Conservation (phyloP, 2,329 filamentous ascomycete genomes). For the Alternaria dauci region DNA sequence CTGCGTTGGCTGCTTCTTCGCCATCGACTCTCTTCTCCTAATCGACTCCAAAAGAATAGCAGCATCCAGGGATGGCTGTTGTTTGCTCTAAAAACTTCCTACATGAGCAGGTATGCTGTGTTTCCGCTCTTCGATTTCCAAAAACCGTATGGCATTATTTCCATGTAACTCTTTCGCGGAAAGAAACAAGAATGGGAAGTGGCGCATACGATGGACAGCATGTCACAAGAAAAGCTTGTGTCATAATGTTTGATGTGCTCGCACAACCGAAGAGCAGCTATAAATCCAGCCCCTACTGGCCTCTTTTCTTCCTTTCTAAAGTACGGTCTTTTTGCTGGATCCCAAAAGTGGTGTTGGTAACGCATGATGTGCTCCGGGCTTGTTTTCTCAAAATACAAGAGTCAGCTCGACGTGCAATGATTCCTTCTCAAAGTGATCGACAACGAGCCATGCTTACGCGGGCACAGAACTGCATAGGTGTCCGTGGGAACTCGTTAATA, state of each 20-base stretch:
- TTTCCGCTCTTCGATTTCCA: background rate
- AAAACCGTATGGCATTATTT: rapidly evolving
- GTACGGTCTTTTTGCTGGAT: background rate
- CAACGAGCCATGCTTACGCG: background rate
- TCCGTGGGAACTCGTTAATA: too few species aligned
- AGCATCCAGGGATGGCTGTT: background rate
- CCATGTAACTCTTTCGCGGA: background rate
- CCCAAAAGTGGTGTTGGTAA: background rate
- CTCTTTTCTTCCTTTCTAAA: background rate
- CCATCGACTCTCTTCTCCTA: too few species aligned
- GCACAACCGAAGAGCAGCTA: background rate
- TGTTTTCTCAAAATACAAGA: too few species aligned
- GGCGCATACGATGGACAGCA: background rate
- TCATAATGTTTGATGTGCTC: background rate
- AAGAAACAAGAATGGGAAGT: background rate
- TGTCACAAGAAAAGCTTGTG: background rate
- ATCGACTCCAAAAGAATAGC: too few species aligned
- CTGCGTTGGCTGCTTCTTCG: too few species aligned
- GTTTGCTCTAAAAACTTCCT: background rate
- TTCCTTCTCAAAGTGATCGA: background rate
- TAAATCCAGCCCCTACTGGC: background rate
- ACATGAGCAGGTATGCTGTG: rapidly evolving
- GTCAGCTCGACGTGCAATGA: background rate
- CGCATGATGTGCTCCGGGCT: background rate
- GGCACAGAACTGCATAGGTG: background rate